Percentiles rank a stretch among this genome's conserved stretches.
These are phyloP conservation scores for Dactylorhiza incarnata DNA, from an alignment of 106 monocot genomes.

Conservation along the genomic window DNA sequence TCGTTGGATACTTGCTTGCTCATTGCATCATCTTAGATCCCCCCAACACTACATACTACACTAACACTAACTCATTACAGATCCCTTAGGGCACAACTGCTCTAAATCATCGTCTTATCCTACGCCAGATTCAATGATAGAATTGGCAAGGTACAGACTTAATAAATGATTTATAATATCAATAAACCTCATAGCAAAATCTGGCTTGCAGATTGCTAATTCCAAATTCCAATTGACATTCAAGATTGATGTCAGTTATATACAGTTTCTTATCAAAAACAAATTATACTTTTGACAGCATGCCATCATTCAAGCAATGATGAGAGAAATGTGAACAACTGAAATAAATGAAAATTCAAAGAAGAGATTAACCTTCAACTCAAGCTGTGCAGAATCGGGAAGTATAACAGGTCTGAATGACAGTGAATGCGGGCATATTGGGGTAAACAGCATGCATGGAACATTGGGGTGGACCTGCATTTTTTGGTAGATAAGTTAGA, in stretches of 20 bases:
- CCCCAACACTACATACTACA: no score
- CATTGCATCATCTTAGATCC: no score
- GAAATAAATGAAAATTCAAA: not conserved
- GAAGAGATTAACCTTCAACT: constrained; percentile 62
- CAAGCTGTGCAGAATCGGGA: constrained; percentile 95
- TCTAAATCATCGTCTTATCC: no score
- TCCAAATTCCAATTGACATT: not conserved
- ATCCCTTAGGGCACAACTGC: no score
- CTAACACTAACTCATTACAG: no score
- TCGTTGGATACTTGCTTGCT: no score
- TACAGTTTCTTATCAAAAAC: not conserved
- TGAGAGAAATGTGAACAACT: not conserved
- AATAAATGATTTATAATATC: not conserved
- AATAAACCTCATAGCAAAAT: not conserved
- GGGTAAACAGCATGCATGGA: constrained; percentile 97
- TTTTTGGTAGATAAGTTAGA: not conserved
- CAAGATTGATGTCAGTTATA: not conserved
- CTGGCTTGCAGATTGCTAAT: not conserved
- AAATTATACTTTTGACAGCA: not conserved
- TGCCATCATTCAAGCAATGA: not conserved
- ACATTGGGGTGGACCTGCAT: constrained; percentile 99
- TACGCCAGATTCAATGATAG: not conserved
- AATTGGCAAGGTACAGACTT: not conserved
- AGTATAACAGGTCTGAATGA: constrained; percentile 99
- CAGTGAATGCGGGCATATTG: constrained; percentile 93